phyloP scores from a whole-genome alignment of 495 filamentous ascomycete genomes.

The Penicillium roqueforti region DNA sequence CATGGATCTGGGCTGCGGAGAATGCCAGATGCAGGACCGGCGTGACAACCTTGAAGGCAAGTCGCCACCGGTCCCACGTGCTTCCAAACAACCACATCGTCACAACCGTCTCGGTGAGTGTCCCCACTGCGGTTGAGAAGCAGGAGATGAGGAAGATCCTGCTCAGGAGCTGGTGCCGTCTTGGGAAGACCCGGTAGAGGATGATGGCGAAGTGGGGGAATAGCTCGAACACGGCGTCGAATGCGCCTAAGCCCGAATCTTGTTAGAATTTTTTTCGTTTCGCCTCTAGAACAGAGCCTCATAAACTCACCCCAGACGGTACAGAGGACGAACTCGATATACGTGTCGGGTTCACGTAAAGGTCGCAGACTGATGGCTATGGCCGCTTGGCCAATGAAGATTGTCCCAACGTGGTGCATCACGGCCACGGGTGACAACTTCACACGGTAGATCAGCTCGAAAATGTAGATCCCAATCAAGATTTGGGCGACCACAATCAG shows the following conservation, averaged over 20 bases:
- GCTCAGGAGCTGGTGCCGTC: constrained; percentile 38
- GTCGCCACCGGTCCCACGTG: constrained; percentile 43
- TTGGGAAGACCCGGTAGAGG: constrained; percentile 43
- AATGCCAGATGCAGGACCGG: constrained; percentile 46
- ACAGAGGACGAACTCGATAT: constrained; percentile 47
- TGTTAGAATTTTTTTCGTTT: neutral
- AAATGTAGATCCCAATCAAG: constrained; percentile 47
- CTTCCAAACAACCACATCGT: constrained; percentile 48
- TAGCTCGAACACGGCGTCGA: constrained; percentile 48
- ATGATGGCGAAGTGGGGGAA: constrained; percentile 49
- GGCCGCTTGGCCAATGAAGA: constrained; percentile 45
- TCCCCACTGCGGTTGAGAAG: constrained; percentile 40
- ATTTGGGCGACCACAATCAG: constrained; percentile 42
- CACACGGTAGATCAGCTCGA: constrained; percentile 44
- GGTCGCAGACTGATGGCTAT: constrained; percentile 42
- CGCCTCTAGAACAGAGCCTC: neutral
- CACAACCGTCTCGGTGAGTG: constrained; percentile 41
- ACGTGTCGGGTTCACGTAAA: constrained; percentile 38
- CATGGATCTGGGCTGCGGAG: constrained; percentile 42
- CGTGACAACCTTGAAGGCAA: constrained; percentile 48
- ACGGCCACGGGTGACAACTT: constrained; percentile 43
- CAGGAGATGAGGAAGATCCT: constrained; percentile 37
- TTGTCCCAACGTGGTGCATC: constrained; percentile 44
- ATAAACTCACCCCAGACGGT: constrained; percentile 43
- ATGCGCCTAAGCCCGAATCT: constrained; percentile 32